These are phyloP conservation scores for Tylopilus plumbeoviolaceoides DNA, from an alignment of 768 basidiomycete genomes.

Conservation along the genomic window DNA sequence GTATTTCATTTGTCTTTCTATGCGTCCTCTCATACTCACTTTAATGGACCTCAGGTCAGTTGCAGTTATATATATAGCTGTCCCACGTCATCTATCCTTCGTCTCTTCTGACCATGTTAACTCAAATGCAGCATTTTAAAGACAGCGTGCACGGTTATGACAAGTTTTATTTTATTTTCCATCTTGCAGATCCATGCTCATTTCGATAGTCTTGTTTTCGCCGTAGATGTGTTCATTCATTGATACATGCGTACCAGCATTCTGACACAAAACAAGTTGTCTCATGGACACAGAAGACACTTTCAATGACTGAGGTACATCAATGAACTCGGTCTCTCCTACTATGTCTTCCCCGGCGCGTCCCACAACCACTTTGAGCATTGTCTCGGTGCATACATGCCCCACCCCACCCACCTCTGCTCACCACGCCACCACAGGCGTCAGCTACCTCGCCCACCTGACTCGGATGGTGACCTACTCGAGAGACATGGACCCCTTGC, in stretches of 20 bases:
- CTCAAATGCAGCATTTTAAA: conserved; percentile 33
- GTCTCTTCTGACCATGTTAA: not conserved
- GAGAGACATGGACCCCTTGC: conserved; percentile 51
- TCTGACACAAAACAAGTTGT: too few species aligned
- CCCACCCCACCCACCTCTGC: too few species aligned
- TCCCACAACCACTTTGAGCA: conserved; percentile 84
- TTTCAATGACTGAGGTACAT: conserved; percentile 76
- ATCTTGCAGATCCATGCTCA: too few species aligned
- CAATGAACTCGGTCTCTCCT: conserved; percentile 77
- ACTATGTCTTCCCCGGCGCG: conserved; percentile 73
- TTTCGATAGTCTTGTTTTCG: conserved; percentile 23
- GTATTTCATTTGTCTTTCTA: too few species aligned
- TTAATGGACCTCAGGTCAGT: too few species aligned
- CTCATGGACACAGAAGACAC: conserved; percentile 43
- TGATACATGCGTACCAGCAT: conserved; percentile 51
- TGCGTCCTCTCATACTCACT: too few species aligned
- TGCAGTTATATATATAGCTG: too few species aligned
- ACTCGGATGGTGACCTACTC: conserved; percentile 54
- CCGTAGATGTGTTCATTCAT: conserved; percentile 47
- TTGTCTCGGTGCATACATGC: conserved; percentile 52
- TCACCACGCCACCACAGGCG: conserved; percentile 42
- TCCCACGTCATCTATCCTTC: not conserved
- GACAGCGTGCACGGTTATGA: conserved; percentile 42
- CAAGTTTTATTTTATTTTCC: too few species aligned
- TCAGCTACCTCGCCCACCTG: conserved; percentile 66